A percentile compares a stretch with the other conserved stretches of the same genome.
These are phyloP conservation scores for Astraeus odoratus DNA, from an alignment of 768 basidiomycete genomes.

Conservation along the genomic window DNA sequence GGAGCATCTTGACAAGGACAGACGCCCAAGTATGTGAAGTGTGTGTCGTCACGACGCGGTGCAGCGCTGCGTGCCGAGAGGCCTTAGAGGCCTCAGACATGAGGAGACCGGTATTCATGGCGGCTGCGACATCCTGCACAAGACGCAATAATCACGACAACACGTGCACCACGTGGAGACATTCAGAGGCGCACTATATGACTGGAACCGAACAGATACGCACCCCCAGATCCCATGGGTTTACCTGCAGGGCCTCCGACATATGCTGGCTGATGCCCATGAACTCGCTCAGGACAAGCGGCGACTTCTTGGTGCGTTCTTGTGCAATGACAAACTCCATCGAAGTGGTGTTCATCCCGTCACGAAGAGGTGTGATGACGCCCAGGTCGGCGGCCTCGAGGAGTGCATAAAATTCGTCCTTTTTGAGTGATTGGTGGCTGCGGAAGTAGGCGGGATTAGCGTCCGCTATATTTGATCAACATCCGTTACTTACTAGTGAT, in stretches of 20 bases:
- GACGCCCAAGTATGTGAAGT: slow-evolving; percentile 95
- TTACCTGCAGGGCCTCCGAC: slow-evolving; percentile 83
- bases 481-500: slow-evolving; percentile 76
- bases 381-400: slow-evolving; percentile 90
- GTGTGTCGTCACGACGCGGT: slow-evolving; percentile 89
- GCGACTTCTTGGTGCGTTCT: slow-evolving; percentile 72
- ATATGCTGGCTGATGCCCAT: slow-evolving; percentile 96
- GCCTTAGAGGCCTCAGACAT: slow-evolving; percentile 78
- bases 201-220: slow-evolving; percentile 19
- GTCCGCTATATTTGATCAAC: not conserved
- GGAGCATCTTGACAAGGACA: slow-evolving; percentile 79
- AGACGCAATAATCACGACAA: not conserved
- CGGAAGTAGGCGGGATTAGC: not conserved
- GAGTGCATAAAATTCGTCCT: slow-evolving; percentile 96
- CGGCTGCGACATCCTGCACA: slow-evolving; percentile 71
- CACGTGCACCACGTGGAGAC: not conserved
- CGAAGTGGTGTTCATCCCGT: slow-evolving; percentile 96
- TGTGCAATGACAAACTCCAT: slow-evolving; percentile 99
- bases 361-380: slow-evolving; percentile 90
- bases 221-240: slow-evolving; percentile 93
- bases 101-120: slow-evolving; percentile 80
- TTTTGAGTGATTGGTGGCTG: slow-evolving; percentile 95
- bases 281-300: slow-evolving; percentile 91
- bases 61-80: slow-evolving; percentile 63
- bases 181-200: too few species aligned